These are phyloP conservation scores for Diphasiastrum complanatum DNA, from an alignment of 83 land plant genomes.

Conservation along the genomic window DNA sequence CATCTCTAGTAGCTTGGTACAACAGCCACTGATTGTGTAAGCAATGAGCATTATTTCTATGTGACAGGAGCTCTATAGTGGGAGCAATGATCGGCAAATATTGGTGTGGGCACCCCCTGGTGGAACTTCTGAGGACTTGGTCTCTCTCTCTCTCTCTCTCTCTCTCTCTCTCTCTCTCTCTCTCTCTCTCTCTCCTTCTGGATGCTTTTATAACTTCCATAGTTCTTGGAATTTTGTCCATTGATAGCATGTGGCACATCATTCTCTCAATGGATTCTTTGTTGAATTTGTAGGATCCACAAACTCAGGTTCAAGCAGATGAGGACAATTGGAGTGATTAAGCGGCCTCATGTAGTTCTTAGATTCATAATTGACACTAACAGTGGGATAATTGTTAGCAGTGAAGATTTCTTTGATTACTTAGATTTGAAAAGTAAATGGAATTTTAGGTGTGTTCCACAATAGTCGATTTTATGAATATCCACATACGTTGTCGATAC, in stretches of 20 bases:
- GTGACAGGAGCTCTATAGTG: constrained; percentile 78
- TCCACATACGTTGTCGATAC: no score
- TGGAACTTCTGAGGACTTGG: constrained; percentile 7
- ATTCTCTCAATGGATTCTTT: not conserved
- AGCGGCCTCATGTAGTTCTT: no score
- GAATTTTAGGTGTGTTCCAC: no score
- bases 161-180: not conserved
- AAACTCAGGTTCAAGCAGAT: constrained; percentile 12
- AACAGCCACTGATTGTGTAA: no score
- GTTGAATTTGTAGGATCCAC: constrained; percentile 17
- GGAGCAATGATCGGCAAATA: constrained; percentile 86
- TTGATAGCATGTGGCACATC: not conserved
- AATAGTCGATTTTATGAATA: no score
- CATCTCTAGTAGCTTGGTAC: no score
- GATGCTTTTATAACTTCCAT: not conserved
- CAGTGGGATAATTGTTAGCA: no score
- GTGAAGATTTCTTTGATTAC: no score
- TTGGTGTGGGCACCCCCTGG: constrained; percentile 78
- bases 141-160: not conserved
- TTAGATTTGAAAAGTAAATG: no score
- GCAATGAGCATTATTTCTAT: not conserved
- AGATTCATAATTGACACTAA: no score
- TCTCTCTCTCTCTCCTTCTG: not conserved
- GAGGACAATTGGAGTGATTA: constrained; percentile 42
- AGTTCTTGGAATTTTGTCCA: not conserved